Base-by-base conservation (phyloP, 75 land plant species). In the Selaginella tamariscina region DNA sequence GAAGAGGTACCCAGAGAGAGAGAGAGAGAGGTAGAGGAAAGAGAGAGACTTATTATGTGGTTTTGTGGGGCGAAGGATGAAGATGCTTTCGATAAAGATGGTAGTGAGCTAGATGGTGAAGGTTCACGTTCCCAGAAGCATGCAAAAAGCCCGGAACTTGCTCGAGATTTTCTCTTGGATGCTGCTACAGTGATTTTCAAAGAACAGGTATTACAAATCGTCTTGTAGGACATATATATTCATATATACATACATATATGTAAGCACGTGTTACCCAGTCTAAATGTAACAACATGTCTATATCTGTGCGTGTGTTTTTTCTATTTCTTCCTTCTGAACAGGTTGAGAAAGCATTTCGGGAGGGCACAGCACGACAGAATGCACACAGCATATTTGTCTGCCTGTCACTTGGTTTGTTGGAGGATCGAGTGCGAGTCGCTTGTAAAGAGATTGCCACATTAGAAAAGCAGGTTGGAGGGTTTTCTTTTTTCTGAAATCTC, bases 61-160 rank as follows among this genome's bases (percentile, higher is more conserved):
- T 33, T 69, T 29, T n/a, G n/a, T n/a, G n/a, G n/a, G n/a, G n/a
- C n/a, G n/a, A 59, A 95, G 99, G 99, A 95, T 71, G 99, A 95
- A 73, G 97, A 90, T 76, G 74, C 85, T 56, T 74, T 84, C 59
- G 99, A 95, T 56, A 91, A 84, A 70, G 95, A 91, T 68, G 96
- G 85, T 33, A 95, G 81, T 82, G 99, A 95, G 13, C 65, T 82
- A 21, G 99, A 95, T 69, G 79, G 84, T 62, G 99, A 91, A 73
- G 86, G 89, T 24, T 85, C 87, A 33, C 97, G 92, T 23, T 83
- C 92, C 23, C 99, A 95, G 71, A 95, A 88, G 73, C 99, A 95
- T 82, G 99, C 99, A 11, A 95, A 91, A 82, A 95, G 99, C 75
- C 99, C 99, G 70, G 99, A 95, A 74, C 92, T 95, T 77, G 99